phyloP scores from a whole-genome alignment of 768 basidiomycete species.

The Trichaptum fuscoviolaceum region DNA sequence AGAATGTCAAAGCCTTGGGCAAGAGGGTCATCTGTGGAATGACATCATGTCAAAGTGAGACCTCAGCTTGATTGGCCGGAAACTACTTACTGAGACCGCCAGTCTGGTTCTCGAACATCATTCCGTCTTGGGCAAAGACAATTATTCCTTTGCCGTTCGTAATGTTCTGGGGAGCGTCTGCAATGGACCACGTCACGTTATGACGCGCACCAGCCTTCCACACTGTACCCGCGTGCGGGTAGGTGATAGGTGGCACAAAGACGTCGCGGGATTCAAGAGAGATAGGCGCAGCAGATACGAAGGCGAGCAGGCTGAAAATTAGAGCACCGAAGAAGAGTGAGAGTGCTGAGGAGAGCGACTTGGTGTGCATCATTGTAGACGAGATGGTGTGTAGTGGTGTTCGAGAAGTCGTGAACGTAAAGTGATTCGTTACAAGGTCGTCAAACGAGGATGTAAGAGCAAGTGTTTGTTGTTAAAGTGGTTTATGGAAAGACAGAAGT shows the following conservation, averaged over 20 bases:
- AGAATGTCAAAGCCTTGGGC: background rate
- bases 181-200: slow-evolving; percentile 26
- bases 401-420: background rate
- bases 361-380: background rate
- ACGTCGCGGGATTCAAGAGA: slow-evolving; percentile 16
- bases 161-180: slow-evolving; percentile 14
- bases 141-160: slow-evolving; percentile 17
- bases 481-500: background rate
- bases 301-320: background rate
- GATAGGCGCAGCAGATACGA: background rate
- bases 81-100: background rate
- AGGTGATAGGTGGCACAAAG: slow-evolving; percentile 20
- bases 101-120: background rate
- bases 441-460: background rate
- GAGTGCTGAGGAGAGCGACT: background rate
- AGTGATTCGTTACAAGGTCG: background rate
- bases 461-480: background rate
- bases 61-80: background rate
- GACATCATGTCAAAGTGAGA: background rate
- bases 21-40: slow-evolving; percentile 5
- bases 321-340: background rate
- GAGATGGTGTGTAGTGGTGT: background rate
- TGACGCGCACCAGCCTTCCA: slow-evolving; percentile 20
- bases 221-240: slow-evolving; percentile 19
- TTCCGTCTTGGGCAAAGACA: background rate